These are phyloP conservation scores for Cutaneotrichosporon sp. DNA, from an alignment of 1,284 basidiomycete species.

Conservation along the genomic window DNA sequence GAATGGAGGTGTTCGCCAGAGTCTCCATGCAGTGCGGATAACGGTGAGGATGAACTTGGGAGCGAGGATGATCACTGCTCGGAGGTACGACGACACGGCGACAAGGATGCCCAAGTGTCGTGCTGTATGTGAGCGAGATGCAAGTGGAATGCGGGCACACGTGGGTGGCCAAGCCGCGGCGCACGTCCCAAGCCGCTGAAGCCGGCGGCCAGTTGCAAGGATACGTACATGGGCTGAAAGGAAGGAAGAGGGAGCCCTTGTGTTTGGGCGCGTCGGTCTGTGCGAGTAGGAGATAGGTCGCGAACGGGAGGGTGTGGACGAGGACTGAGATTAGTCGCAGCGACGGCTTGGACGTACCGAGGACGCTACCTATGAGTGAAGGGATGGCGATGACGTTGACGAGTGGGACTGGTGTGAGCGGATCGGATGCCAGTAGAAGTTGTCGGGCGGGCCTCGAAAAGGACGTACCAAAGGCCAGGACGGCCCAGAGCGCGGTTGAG, in stretches of 20 bases:
- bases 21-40: conserved; percentile 9
- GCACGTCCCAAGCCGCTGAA: neutral
- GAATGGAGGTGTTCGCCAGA: conserved; percentile 15
- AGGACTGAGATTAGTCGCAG: conserved; percentile 23
- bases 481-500: conserved; percentile 19
- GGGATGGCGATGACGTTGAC: conserved; percentile 29
- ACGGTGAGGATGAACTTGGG: conserved; percentile 14
- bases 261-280: conserved; percentile 32
- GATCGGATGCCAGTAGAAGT: neutral
- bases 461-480: conserved; percentile 21
- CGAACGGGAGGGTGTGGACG: conserved; percentile 29
- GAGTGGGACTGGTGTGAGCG: conserved; percentile 25
- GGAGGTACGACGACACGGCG: conserved; percentile 21
- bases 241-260: conserved; percentile 28
- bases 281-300: conserved; percentile 33
- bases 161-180: neutral
- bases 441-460: neutral
- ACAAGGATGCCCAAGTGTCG: conserved; percentile 27
- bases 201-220: neutral
- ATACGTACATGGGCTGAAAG: conserved; percentile 31
- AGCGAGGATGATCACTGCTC: conserved; percentile 13
- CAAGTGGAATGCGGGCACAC: neutral
- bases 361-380: conserved; percentile 22
- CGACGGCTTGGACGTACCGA: conserved; percentile 8
- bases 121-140: conserved; percentile 12